These are phyloP conservation scores for Aureobasidium mangrovei DNA, from an alignment of 2,329 filamentous ascomycete species.

Conservation along the genomic window DNA sequence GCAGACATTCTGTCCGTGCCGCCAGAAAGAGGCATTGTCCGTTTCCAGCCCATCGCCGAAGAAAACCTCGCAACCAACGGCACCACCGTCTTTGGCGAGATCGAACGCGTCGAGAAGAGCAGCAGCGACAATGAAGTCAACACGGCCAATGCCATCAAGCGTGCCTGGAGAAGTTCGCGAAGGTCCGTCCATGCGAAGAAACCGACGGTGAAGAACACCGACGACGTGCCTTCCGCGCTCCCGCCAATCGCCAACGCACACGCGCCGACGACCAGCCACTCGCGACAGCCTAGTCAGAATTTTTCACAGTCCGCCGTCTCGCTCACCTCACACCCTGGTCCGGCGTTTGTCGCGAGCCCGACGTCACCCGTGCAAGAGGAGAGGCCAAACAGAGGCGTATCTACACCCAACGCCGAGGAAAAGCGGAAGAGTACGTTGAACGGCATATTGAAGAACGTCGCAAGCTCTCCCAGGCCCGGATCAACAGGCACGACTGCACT, in stretches of 20 bases:
- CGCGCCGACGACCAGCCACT: constrained; percentile 9
- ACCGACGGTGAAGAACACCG: neutral
- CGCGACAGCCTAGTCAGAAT: neutral
- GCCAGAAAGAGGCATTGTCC: constrained; percentile 59
- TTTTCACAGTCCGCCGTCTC: constrained; percentile 13
- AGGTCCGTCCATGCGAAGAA: constrained; percentile 21
- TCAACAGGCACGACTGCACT: constrained; percentile 13
- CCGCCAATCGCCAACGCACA: constrained; percentile 8
- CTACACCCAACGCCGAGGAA: neutral
- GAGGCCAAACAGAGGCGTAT: neutral
- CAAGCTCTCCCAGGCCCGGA: neutral
- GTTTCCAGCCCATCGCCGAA: constrained; percentile 61
- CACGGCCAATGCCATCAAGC: constrained; percentile 31
- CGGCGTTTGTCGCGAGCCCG: neutral
- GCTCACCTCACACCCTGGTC: constrained; percentile 1
- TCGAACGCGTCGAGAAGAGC: constrained; percentile 48
- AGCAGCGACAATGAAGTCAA: constrained; percentile 31
- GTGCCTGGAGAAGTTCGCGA: constrained; percentile 26
- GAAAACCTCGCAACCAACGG: constrained; percentile 65
- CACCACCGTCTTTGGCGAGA: constrained; percentile 58
- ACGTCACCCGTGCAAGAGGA: constrained; percentile 1
- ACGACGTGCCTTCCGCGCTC: neutral
- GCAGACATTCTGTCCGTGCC: constrained; percentile 60
- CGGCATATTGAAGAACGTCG: constrained; percentile 3
- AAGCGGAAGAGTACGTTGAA: constrained; percentile 4